Evolutionary conservation across 2,329 filamentous ascomycete genomes (phyloP).

Genomic region (Aspergillus ruber): DNA sequence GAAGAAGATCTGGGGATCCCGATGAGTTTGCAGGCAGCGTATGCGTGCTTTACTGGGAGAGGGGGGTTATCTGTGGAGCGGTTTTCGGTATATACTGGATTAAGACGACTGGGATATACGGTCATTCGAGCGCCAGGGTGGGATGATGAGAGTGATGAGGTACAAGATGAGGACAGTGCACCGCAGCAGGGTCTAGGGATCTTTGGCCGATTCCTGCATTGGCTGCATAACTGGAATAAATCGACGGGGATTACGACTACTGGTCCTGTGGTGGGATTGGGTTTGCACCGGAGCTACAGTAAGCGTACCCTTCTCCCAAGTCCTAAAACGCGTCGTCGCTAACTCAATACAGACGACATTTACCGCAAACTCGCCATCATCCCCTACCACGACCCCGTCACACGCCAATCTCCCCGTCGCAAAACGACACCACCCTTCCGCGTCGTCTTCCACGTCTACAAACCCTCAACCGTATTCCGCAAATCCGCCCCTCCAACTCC

Average conservation of each 20-base stretch:
- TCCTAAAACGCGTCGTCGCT: neutral
- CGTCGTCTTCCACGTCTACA: conserved; percentile 77
- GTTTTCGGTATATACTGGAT: conserved; percentile 79
- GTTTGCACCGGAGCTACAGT: conserved; percentile 51
- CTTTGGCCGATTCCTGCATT: conserved; percentile 27
- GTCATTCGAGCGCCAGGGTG: conserved; percentile 63
- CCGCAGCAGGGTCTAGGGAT: conserved; percentile 9
- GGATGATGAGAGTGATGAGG: conserved; percentile 27
- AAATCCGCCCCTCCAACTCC: conserved; percentile 73
- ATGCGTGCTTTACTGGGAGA: conserved; percentile 71
- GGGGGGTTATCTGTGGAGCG: conserved; percentile 63
- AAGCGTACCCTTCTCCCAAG: conserved; percentile 9
- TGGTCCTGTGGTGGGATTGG: conserved; percentile 48
- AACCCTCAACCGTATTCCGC: conserved; percentile 62
- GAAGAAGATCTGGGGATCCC: conserved; percentile 63
- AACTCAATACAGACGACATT: conserved; percentile 52
- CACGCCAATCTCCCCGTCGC: conserved; percentile 17
- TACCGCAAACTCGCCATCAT: conserved; percentile 72
- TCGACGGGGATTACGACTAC: conserved; percentile 24
- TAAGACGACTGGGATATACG: conserved; percentile 77
- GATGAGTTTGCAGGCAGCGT: conserved; percentile 84
- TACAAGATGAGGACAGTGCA: conserved; percentile 3
- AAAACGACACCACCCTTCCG: conserved; percentile 53
- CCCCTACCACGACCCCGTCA: conserved; percentile 58
- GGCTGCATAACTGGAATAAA: conserved; percentile 18